These are phyloP conservation scores for Cryptococcus sp. DNA, from an alignment of 1,284 basidiomycete species.

Conservation along the genomic window DNA sequence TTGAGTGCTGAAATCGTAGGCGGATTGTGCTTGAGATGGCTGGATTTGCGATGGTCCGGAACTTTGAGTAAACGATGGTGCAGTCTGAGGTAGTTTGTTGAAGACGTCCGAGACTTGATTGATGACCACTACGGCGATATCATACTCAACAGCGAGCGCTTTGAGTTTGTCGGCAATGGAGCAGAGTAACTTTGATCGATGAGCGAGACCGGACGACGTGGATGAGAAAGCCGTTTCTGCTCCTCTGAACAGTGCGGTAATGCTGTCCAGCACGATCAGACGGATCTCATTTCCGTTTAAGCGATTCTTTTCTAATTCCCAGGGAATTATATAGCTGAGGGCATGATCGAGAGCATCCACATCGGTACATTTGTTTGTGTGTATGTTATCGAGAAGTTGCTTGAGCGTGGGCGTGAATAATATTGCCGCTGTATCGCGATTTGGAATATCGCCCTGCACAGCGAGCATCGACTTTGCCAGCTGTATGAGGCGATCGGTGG, in stretches of 20 bases:
- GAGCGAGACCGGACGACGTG: slow-evolving; percentile 54
- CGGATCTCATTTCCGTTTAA: slow-evolving; percentile 30
- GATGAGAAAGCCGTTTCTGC: slow-evolving; percentile 22
- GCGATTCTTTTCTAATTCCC: slow-evolving; percentile 51
- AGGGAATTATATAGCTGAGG: slow-evolving; percentile 61
- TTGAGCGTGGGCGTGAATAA: slow-evolving; percentile 15
- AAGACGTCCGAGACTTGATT: slow-evolving; percentile 83
- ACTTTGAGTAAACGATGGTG: slow-evolving; percentile 1
- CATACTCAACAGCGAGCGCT: slow-evolving; percentile 58
- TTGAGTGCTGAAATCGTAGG: slow-evolving; percentile 8
- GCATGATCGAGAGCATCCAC: slow-evolving; percentile 63
- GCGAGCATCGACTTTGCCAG: slow-evolving; percentile 32
- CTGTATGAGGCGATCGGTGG: slow-evolving; percentile 58
- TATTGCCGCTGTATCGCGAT: neutral
- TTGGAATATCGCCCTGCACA: neutral
- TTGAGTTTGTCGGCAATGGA: slow-evolving; percentile 66
- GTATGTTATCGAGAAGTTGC: slow-evolving; percentile 59
- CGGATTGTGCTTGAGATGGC: slow-evolving; percentile 3
- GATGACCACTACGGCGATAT: slow-evolving; percentile 70
- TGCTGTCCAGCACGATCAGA: slow-evolving; percentile 72
- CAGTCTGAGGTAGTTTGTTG: slow-evolving; percentile 13
- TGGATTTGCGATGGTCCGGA: neutral
- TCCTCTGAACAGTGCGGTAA: slow-evolving; percentile 71
- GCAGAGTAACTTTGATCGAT: slow-evolving; percentile 66
- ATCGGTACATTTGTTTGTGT: slow-evolving; percentile 58